A percentile compares a stretch with the other conserved stretches of the same genome.
Conservation (phyloP, 257 asterid species). For the Pogostemon cablin region DNA sequence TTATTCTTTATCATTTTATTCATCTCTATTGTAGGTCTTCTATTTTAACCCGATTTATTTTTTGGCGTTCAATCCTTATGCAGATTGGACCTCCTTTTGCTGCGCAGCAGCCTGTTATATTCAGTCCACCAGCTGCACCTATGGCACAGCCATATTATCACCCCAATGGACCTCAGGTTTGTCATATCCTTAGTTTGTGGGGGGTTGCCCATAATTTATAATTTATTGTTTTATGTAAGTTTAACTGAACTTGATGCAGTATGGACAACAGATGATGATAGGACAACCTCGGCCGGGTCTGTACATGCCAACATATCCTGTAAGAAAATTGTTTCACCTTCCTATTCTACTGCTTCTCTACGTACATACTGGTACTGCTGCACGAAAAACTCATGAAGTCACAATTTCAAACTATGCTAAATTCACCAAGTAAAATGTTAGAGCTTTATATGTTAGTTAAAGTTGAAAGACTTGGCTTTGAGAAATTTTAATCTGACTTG, state of each 20-base stretch:
- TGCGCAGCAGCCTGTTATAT: slow-evolving; percentile 72
- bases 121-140: slow-evolving; percentile 68
- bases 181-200: slow-evolving; percentile 25
- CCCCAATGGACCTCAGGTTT: slow-evolving; percentile 91
- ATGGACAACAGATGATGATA: slow-evolving; percentile 87
- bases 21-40: slow-evolving; percentile 8
- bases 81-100: slow-evolving; percentile 72
- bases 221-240: slow-evolving; percentile 17
- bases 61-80: slow-evolving; percentile 30
- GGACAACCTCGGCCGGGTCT: slow-evolving; percentile 83
- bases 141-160: slow-evolving; percentile 75
- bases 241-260: slow-evolving; percentile 45
- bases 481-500: background rate
- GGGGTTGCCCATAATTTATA: background rate
- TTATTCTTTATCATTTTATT: slow-evolving; percentile 9
- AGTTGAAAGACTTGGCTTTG: background rate
- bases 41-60: background rate
- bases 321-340: slow-evolving; percentile 47
- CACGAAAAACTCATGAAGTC: background rate
- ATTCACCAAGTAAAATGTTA: too few species aligned
- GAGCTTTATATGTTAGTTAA: background rate
- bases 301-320: slow-evolving; percentile 82
- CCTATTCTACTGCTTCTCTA: slow-evolving; percentile 8
- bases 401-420: too few species aligned
- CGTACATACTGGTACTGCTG: background rate